Evolutionary conservation across 2,329 filamentous ascomycete species (phyloP), one percentile per base, ranked within the genome.

Genomic region (Ophiostoma sp.): DNA sequence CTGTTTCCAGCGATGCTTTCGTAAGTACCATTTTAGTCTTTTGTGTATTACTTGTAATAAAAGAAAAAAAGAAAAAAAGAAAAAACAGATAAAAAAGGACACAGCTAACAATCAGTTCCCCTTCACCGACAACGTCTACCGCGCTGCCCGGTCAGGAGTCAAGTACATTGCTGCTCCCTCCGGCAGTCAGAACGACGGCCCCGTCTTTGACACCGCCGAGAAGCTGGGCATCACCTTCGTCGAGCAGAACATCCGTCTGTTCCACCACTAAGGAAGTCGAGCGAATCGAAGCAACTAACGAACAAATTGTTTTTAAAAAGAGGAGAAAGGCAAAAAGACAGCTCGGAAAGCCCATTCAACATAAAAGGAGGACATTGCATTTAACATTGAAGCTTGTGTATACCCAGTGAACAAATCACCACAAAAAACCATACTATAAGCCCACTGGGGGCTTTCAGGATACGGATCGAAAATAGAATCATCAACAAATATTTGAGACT

Each of bases 51-150:
- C 27, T 31, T 31, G 27, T 31, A 31, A 31, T 31, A 31, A 31
- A 3, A 31, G 27, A 48, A 48, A 17, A 17, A 48, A n/a, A 17
- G 5, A 39, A 13, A 11, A 31, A 31, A 3, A 31, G 27, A 48
- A 48, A 17, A 17, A 48, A n/a, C n/a, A 17, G 5, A 39, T 20
- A 48, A 6, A 20, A 6, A 20, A 17, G 44, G 2, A 8, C 44
- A 17, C 44, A 17, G 17, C 44, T 48, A 48, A 48, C 44, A 48
- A 48, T 33, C 7, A 93, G 91, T 99, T 99, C 88, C 95, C 95
- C 75, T 99, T 99, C 82, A 92, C 93, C 77, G 95, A 99, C 84
- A 99, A 99, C 77, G 91, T 99, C 74, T 97, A 96, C 87, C 89
- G 95, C 75, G 92, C 93, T 68, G 89, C 88, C 73, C 87, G 93